Percentiles rank a stretch among this genome's conserved stretches.
phyloP scores from a whole-genome alignment of 75 land plant genomes.

The Picea glauca region DNA sequence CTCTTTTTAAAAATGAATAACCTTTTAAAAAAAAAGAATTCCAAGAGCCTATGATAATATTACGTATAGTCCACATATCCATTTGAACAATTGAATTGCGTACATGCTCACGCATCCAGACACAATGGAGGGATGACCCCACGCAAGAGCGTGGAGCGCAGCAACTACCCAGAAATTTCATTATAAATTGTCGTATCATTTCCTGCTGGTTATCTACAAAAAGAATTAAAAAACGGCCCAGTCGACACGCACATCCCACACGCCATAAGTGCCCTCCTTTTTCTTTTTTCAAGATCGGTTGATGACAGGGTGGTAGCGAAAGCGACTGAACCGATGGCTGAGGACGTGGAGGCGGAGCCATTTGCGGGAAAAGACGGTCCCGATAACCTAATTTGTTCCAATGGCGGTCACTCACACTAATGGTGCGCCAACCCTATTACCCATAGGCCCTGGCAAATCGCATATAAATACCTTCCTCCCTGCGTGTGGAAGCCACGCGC shows the following conservation, averaged over 20 bases:
- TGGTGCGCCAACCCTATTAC: neutral
- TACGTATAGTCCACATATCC: too few relatives aligned
- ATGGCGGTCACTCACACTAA: neutral
- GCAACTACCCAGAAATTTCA: neutral
- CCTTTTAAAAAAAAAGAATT: too few relatives aligned
- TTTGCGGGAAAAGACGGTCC: neutral
- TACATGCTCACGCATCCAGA: neutral
- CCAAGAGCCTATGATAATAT: too few relatives aligned
- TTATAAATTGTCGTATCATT: neutral
- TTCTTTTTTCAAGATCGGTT: neutral
- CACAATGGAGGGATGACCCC: neutral
- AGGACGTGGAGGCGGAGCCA: neutral
- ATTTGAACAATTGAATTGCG: neutral
- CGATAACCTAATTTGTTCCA: too few relatives aligned
- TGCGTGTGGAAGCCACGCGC: conserved; percentile 10
- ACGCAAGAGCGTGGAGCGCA: neutral
- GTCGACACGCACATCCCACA: neutral
- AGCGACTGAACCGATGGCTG: neutral
- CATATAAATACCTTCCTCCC: neutral
- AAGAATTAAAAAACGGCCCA: neutral
- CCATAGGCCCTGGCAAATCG: neutral
- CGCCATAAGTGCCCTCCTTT: neutral
- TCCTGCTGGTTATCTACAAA: neutral
- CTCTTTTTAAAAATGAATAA: neutral
- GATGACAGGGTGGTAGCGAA: neutral